Conservation (phyloP, 257 asterid genomes). For the Gentiana macrophylla region DNA sequence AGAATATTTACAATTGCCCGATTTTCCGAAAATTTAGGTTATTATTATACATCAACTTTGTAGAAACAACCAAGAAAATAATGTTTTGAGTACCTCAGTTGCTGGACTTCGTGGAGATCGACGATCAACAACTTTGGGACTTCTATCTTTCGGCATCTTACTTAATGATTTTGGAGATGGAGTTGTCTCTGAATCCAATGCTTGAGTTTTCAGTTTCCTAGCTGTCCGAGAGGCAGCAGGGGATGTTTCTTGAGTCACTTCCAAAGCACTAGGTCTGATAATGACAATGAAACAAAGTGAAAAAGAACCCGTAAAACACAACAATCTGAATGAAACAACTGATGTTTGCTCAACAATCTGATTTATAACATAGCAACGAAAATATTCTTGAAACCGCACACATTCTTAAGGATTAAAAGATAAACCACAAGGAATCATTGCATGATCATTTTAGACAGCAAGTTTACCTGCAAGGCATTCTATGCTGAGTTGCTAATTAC, state of each 20-base stretch:
- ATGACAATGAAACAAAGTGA: background rate
- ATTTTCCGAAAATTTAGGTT: too few species aligned
- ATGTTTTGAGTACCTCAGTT: slow-evolving; percentile 37
- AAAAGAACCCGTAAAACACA: background rate
- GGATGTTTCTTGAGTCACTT: slow-evolving; percentile 48
- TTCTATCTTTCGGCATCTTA: slow-evolving; percentile 52
- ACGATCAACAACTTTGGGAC: slow-evolving; percentile 54
- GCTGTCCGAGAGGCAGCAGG: slow-evolving; percentile 36
- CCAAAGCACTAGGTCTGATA: slow-evolving; percentile 39
- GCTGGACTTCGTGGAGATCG: slow-evolving; percentile 62
- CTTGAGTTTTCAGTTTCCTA: slow-evolving; percentile 39
- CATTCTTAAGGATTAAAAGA: background rate
- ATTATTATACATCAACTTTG: background rate
- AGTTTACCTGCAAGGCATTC: too few species aligned
- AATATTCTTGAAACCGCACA: background rate
- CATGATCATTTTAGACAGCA: too few species aligned
- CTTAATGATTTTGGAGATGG: slow-evolving; percentile 42
- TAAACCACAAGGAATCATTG: background rate
- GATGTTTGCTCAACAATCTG: background rate
- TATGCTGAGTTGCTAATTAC: too few species aligned
- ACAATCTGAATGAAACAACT: background rate
- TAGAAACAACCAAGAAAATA: too few species aligned
- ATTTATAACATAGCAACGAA: background rate
- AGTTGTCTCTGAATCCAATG: slow-evolving; percentile 32
- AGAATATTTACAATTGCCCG: too few species aligned